These are phyloP conservation scores for Komagataella phaffii DNA, from an alignment of 805 yeast species.

Conservation along the genomic window DNA sequence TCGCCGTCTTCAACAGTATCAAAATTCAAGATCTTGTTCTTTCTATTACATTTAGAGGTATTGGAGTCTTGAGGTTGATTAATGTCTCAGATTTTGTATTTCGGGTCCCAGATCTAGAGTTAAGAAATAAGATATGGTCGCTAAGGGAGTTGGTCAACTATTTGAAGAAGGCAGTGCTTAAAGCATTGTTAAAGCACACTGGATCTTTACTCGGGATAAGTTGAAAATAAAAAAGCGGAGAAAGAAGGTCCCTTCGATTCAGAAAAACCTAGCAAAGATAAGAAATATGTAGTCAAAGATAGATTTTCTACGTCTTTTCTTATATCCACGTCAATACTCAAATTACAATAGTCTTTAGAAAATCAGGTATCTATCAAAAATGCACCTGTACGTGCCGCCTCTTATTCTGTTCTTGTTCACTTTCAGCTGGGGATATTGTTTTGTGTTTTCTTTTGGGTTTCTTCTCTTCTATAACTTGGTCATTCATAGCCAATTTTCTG, in stretches of 20 bases:
- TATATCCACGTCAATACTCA: not conserved
- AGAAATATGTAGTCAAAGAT: not conserved
- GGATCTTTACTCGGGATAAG: slow-evolving; percentile 72
- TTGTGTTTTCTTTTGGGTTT: slow-evolving; percentile 15
- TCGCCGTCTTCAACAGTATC: slow-evolving; percentile 52
- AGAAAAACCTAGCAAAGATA: not conserved
- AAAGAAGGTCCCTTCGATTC: slow-evolving; percentile 3
- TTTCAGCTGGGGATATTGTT: slow-evolving; percentile 8
- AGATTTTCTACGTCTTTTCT: not conserved
- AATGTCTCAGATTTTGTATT: slow-evolving; percentile 68
- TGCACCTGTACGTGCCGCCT: slow-evolving; percentile 20
- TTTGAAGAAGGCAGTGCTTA: slow-evolving; percentile 50
- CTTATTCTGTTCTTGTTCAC: slow-evolving; percentile 9
- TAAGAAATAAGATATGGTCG: slow-evolving; percentile 59
- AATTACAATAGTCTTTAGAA: not conserved
- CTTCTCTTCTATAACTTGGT: slow-evolving; percentile 7
- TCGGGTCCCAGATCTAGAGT: slow-evolving; percentile 45
- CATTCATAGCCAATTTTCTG: slow-evolving; percentile 49
- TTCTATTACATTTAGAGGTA: slow-evolving; percentile 66
- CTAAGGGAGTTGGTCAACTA: slow-evolving; percentile 49
- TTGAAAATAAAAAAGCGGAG: slow-evolving; percentile 17
- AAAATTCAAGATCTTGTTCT: slow-evolving; percentile 36
- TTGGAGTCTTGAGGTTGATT: slow-evolving; percentile 51
- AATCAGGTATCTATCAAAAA: slow-evolving; percentile 4
- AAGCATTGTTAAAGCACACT: slow-evolving; percentile 45